Evolutionary conservation across 2,329 filamentous ascomycete species (phyloP), one percentile per base, ranked within the genome.

Genomic region (Sporothrix dimorphospora): DNA sequence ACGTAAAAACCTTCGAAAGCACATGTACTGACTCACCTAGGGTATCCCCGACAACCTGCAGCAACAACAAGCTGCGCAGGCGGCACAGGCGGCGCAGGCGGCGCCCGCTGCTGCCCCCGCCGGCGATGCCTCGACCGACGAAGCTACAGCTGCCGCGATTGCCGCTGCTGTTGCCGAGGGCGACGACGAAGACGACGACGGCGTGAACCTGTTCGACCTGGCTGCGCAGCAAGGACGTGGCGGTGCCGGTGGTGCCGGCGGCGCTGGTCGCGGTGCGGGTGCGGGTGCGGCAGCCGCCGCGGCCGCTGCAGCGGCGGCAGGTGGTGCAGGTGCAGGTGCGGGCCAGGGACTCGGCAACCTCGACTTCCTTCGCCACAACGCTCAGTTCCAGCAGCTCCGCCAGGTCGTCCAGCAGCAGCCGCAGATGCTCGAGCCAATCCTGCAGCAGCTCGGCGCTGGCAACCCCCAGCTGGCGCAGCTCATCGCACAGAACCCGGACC

Each of bases 361-460:
- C 72, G 95, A 98, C 76, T 98, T 97, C 81, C 86, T 99, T 71
- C 91, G 96, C 79, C 93, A 94, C 82, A 98, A 98, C 81, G 91
- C 94, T 30, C 95, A 98, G 82, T 99, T 99, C 84, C 96, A 98
- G 83, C 96, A 99, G 83, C 89, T 99, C 73, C 92, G 96, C 75
- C 94, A 98, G 83, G 91, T 99, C 27, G 95, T 99, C 59, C 96
- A 99, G 83, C 94, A 98, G 81, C 93, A 98, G 81, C 96, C 96
- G 21, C 92, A 96, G 81, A 99, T 99, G 96, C 91, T 99, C 27
- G 96, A 99, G 85, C 95, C 96, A 7, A 98, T 99, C 77, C 86
- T 99, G 72, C 95, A 98, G 82, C 94, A 98, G 82, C 93, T 99
- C 49, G 94, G 94, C 47, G 92, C 94, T 27, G 95, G 95, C 34